These are phyloP conservation scores for Picochlorum costavermella DNA, from an alignment of 139 green algal genomes.

Conservation along the genomic window DNA sequence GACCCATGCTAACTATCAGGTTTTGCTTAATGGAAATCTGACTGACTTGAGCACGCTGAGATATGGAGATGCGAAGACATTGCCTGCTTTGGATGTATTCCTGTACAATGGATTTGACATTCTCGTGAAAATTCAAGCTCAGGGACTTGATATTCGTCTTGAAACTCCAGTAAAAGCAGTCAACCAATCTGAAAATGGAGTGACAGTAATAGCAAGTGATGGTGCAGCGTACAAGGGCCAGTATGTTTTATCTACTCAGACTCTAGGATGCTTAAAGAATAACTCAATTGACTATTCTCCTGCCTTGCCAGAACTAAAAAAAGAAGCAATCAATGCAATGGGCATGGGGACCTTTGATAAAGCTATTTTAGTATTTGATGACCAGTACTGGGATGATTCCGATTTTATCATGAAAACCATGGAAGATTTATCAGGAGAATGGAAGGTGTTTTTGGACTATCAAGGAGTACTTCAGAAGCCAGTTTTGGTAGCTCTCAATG, in stretches of 20 bases:
- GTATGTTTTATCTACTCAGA: constrained; percentile 52
- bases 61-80: constrained; percentile 24
- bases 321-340: constrained; percentile 56
- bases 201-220: constrained; percentile 7
- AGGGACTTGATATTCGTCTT: constrained; percentile 41
- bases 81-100: constrained; percentile 39
- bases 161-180: constrained; percentile 16
- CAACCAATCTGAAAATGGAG: not conserved
- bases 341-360: constrained; percentile 26
- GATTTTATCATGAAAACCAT: constrained; percentile 48
- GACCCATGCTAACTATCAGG: constrained; percentile 29
- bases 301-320: constrained; percentile 39
- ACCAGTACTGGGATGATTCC: constrained; percentile 48
- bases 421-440: constrained; percentile 19
- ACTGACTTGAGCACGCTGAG: constrained; percentile 18
- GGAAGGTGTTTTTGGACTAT: constrained; percentile 16
- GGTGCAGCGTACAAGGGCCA: constrained; percentile 19
- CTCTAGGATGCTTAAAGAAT: constrained; percentile 46
- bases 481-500: constrained; percentile 40
- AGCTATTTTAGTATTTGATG: constrained; percentile 59
- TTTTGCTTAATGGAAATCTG: constrained; percentile 27
- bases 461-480: constrained; percentile 11
- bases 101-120: constrained; percentile 29
- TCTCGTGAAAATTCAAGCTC: constrained; percentile 15
- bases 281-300: constrained; percentile 46